Percentiles rank a stretch among this genome's conserved stretches.
phyloP scores from a whole-genome alignment of 345 rosid genomes.

The Noccaea caerulescens region DNA sequence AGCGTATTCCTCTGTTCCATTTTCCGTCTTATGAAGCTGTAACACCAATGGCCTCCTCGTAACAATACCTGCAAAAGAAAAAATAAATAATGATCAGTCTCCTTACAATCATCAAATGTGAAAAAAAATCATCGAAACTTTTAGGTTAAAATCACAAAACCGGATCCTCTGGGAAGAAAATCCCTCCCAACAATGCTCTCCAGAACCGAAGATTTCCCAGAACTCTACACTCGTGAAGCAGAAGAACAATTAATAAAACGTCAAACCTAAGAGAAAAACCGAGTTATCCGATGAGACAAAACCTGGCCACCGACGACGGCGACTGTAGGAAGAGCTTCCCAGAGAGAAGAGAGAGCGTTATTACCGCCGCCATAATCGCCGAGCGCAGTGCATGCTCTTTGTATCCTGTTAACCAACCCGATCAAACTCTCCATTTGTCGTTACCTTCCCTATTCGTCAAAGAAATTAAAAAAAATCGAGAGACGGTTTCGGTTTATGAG shows the following conservation, averaged over 20 bases:
- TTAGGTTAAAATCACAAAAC: constrained; percentile 46
- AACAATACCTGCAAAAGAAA: constrained; percentile 62
- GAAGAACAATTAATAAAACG: not conserved
- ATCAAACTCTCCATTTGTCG: constrained; percentile 91
- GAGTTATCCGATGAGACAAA: not conserved
- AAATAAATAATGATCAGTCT: not conserved
- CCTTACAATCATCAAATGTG: not conserved
- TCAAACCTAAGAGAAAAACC: not conserved
- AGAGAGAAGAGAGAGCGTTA: constrained; percentile 68
- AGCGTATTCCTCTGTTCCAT: constrained; percentile 69
- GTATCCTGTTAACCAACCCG: constrained; percentile 77
- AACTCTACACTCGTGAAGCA: constrained; percentile 59
- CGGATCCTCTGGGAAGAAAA: constrained; percentile 98
- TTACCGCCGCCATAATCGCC: constrained; percentile 81
- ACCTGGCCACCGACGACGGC: constrained; percentile 94
- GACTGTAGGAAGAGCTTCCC: constrained; percentile 93
- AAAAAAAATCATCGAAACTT: not conserved
- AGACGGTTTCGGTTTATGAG: not conserved
- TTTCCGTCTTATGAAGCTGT: constrained; percentile 75
- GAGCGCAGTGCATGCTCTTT: constrained; percentile 84
- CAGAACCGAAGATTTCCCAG: constrained; percentile 94
- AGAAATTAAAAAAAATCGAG: not conserved
- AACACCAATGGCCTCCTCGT: constrained; percentile 88
- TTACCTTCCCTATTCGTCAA: constrained; percentile 43
- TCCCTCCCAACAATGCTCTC: constrained; percentile 96